Conservation (phyloP, 257 asterid genomes). For the Echites panduratus region DNA sequence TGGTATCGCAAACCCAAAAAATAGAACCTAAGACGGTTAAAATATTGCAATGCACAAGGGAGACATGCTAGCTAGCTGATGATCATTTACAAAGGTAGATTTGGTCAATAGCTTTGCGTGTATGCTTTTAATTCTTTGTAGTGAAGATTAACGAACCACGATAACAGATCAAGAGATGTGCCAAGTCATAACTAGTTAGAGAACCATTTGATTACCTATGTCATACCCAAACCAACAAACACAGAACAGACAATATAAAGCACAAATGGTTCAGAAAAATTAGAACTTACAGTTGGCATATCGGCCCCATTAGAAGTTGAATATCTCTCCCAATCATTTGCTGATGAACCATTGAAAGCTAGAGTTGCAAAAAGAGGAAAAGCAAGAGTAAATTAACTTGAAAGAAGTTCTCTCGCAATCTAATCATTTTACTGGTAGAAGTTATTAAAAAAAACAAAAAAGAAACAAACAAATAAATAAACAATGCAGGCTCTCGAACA, state of each 20-base stretch:
- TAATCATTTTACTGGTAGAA: not conserved
- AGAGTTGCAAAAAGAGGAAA: not conserved
- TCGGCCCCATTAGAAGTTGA: constrained; percentile 29
- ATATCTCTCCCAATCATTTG: constrained; percentile 34
- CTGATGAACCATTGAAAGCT: constrained; percentile 30
- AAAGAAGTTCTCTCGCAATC: not conserved
- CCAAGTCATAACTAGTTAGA: not conserved
- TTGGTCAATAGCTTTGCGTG: not conserved
- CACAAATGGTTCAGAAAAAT: not conserved
- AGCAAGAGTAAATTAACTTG: not conserved
- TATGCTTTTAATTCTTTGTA: not conserved
- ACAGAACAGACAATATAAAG: not conserved
- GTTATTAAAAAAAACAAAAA: not conserved
- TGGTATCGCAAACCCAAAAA: not conserved
- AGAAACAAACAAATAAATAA: not conserved
- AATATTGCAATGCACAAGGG: not conserved
- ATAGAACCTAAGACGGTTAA: not conserved
- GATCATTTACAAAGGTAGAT: not conserved
- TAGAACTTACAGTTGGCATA: constrained; percentile 25
- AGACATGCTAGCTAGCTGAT: not conserved
- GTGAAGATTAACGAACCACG: not conserved
- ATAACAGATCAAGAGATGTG: not conserved
- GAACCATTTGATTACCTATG: not conserved
- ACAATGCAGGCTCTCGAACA: too few relatives aligned
- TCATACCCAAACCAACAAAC: not conserved